A percentile compares a stretch with the other conserved stretches of the same genome.
These are phyloP conservation scores for Astraeus odoratus DNA, from an alignment of 768 basidiomycete genomes.

Conservation along the genomic window DNA sequence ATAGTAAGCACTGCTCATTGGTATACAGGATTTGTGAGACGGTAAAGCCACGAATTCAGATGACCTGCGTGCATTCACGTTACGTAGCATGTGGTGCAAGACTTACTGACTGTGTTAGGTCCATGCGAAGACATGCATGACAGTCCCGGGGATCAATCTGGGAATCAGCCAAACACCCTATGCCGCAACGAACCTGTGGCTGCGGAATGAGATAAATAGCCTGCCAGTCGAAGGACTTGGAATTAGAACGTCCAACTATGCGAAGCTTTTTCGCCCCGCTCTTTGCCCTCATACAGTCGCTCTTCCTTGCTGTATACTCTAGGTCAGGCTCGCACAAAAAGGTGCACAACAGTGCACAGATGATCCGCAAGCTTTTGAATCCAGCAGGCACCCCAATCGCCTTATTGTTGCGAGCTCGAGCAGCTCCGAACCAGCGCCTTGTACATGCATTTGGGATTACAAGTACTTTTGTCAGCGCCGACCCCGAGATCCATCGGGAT, in stretches of 20 bases:
- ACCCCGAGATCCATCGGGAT: conserved; percentile 22
- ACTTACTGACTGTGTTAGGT: too few species aligned
- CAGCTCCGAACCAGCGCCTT: conserved; percentile 18
- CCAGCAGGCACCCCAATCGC: conserved; percentile 10
- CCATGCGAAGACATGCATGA: too few species aligned
- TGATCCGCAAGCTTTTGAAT: conserved; percentile 11
- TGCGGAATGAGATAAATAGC: neutral
- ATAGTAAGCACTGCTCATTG: too few species aligned
- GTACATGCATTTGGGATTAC: conserved; percentile 26
- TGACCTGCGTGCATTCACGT: too few species aligned
- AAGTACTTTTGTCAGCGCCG: conserved; percentile 47
- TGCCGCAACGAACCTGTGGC: neutral
- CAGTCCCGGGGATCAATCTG: neutral
- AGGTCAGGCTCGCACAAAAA: conserved; percentile 2
- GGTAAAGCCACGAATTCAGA: too few species aligned
- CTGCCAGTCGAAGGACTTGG: neutral
- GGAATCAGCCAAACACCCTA: neutral
- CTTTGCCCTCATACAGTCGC: neutral
- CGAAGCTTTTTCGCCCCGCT: neutral
- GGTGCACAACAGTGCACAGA: conserved; percentile 2
- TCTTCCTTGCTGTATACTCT: neutral
- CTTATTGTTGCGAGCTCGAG: conserved; percentile 13
- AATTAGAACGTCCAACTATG: neutral
- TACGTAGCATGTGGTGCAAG: too few species aligned
- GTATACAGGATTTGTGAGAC: too few species aligned